phyloP scores from a whole-genome alignment of 208 protist species.

The Tritrichomonas foetus region DNA sequence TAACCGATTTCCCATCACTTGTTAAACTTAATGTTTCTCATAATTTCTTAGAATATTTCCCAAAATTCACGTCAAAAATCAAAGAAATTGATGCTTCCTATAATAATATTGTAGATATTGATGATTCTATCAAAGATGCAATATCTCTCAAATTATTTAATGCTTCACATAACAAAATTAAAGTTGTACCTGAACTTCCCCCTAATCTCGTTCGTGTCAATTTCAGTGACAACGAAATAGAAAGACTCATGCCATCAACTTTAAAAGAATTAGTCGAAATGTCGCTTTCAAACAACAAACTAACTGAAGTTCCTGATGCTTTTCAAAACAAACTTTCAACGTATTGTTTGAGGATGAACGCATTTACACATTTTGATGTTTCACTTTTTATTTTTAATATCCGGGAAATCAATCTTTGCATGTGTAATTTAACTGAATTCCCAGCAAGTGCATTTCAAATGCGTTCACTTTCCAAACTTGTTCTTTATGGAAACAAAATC shows the following conservation, averaged over 20 bases:
- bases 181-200: background rate
- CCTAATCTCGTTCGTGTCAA: background rate
- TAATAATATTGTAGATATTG: background rate
- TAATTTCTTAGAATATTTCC: background rate
- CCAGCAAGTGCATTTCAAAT: background rate
- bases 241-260: background rate
- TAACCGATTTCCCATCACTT: background rate
- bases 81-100: background rate
- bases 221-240: background rate
- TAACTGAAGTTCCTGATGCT: slow-evolving; percentile 5
- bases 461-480: background rate
- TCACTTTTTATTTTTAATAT: background rate
- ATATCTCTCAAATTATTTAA: background rate
- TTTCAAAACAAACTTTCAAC: background rate
- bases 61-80: background rate
- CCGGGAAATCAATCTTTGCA: background rate
- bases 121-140: background rate
- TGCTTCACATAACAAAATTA: slow-evolving; percentile 30
- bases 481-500: background rate
- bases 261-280: background rate
- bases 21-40: background rate
- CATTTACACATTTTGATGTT: background rate
- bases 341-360: background rate
- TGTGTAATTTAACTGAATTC: background rate
- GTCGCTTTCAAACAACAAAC: background rate